A percentile compares a stretch with the other conserved stretches of the same genome.
Evolutionary conservation across 208 protist genomes (phyloP).

Genomic region (Leishmania amazonensis): DNA sequence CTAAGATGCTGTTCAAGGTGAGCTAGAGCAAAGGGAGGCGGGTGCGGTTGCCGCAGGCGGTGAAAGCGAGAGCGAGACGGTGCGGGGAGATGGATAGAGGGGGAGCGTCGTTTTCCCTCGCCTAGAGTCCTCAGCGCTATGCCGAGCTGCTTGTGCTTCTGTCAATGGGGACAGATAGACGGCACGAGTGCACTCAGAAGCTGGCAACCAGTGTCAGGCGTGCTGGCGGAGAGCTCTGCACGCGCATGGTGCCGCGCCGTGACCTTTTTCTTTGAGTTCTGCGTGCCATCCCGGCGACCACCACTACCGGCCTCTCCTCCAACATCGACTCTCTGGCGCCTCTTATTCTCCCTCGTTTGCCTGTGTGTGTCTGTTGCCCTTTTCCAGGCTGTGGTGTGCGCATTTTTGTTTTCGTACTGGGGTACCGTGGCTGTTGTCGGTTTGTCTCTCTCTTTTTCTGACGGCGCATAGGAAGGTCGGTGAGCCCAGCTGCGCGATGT

Average conservation of each 20-base stretch:
- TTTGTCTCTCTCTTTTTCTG: background rate
- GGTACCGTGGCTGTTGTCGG: no score
- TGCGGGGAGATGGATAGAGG: background rate
- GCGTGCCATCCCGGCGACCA: background rate
- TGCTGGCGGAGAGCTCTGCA: background rate
- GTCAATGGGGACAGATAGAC: background rate
- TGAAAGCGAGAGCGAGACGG: background rate
- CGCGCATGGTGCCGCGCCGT: background rate
- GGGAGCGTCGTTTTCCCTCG: background rate
- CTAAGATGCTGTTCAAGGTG: slow-evolving; percentile 57
- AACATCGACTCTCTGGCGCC: background rate
- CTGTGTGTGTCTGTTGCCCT: no score
- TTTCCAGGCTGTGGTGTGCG: background rate
- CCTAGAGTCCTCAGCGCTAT: background rate
- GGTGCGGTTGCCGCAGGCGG: background rate
- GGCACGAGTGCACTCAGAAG: background rate
- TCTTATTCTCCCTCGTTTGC: background rate
- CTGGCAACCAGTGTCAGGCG: background rate
- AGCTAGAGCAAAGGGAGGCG: background rate
- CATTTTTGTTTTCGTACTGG: background rate
- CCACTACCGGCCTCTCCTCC: background rate
- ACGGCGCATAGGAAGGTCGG: background rate
- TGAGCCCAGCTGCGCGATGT: background rate
- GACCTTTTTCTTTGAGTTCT: background rate
- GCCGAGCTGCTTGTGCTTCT: background rate